A percentile compares a stretch with the other conserved stretches of the same genome.
Evolutionary conservation across 805 yeast genomes (phyloP).

Genomic region (Jamesozyma rosinii): DNA sequence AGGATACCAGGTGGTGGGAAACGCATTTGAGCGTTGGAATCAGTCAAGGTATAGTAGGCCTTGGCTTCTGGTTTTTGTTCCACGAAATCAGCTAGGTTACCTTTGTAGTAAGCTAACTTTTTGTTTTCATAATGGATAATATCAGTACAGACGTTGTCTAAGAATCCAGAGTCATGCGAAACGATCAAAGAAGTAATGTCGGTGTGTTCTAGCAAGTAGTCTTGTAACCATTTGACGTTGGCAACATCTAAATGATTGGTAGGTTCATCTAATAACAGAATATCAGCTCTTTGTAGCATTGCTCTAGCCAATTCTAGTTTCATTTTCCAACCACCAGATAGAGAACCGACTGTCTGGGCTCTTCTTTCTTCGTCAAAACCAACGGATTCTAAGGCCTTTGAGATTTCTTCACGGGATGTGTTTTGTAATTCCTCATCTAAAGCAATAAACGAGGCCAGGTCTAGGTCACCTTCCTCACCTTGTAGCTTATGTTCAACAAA

Average conservation of each 20-base stretch:
- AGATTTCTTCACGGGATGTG: slow-evolving; percentile 60
- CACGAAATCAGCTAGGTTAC: slow-evolving; percentile 88
- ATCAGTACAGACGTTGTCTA: slow-evolving; percentile 93
- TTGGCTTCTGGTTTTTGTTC: slow-evolving; percentile 91
- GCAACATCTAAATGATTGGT: slow-evolving; percentile 94
- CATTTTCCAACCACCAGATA: slow-evolving; percentile 99
- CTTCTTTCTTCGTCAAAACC: slow-evolving; percentile 90
- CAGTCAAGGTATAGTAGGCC: slow-evolving; percentile 88
- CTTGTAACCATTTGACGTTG: slow-evolving; percentile 89
- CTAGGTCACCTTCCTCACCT: slow-evolving; percentile 88
- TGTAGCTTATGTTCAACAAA: slow-evolving; percentile 95
- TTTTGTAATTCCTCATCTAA: slow-evolving; percentile 70
- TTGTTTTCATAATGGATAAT: slow-evolving; percentile 93
- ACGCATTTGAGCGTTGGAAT: slow-evolving; percentile 87
- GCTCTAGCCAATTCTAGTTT: slow-evolving; percentile 97
- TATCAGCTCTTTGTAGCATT: slow-evolving; percentile 95
- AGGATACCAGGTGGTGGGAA: slow-evolving; percentile 98
- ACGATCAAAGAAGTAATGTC: slow-evolving; percentile 91
- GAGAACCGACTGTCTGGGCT: slow-evolving; percentile 82
- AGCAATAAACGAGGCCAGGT: slow-evolving; percentile 78
- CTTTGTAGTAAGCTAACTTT: slow-evolving; percentile 90
- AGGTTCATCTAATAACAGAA: slow-evolving; percentile 90
- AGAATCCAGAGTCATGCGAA: slow-evolving; percentile 94
- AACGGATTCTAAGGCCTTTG: slow-evolving; percentile 68
- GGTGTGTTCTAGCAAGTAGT: slow-evolving; percentile 70